Evolutionary conservation across 2,329 filamentous ascomycete species (phyloP), one percentile per base, ranked within the genome.

Genomic region (Talaromyces sp.): DNA sequence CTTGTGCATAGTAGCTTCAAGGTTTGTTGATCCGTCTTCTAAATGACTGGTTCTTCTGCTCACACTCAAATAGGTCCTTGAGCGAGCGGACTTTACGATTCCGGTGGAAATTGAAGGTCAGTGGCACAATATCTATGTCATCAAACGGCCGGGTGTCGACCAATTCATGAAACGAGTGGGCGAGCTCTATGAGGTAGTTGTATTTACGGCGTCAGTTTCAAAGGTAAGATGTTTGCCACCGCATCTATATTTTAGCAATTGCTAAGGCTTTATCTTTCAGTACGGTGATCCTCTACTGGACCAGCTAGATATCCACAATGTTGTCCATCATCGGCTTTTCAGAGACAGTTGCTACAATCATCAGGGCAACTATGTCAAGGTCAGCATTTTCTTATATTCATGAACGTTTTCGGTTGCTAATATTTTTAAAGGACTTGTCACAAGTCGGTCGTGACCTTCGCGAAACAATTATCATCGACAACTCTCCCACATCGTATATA

Each of bases 381-480:
- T 77, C 60, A 58, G 70, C 63, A 46, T 21, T 13, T 37, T 65
- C 57, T 48, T 51, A 46, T 28, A n/a, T 58, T n/a, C n/a, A 40
- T 50, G 25, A 46, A 2, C 39, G 11, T 17, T 31, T 31, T n/a
- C 3, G 28, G 15, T 19, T 5, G 35, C 36, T 57, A 35, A 57
- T 46, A 52, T n/a, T 17, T n/a, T 45, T n/a, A 21, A 61, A 85
- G 83, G 94, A 99, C 72, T 84, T 99, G 57, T 97, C 94, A 48
- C 94, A 97, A 80, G 88, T 99, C 59, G 94, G 94, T 53, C 88
- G 94, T 64, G 92, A 97, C 73, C 84, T 99, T 58, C 90, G 91
- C 74, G 93, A 99, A 71, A 99, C 93, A 19, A 99, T 99, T 72
- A 99, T 99, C 73, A 99, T 99, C 70, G 94, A 99, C 79, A 99